Evolutionary conservation across 257 asterid species (phyloP), one percentile per base, ranked within the genome.

Genomic region (Solanum gracilifrons): DNA sequence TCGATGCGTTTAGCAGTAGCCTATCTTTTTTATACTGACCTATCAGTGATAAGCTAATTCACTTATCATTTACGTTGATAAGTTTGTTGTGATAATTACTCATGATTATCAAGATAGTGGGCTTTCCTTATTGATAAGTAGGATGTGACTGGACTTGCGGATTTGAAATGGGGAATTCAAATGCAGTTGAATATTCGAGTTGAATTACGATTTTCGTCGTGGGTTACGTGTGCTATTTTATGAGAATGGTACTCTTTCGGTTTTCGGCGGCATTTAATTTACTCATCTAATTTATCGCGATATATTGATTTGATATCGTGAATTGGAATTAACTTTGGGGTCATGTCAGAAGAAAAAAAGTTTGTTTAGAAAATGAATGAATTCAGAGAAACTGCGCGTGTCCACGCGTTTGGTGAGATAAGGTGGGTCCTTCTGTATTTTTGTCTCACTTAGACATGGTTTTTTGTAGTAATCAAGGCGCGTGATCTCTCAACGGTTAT

Each of bases 1-100:
- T 93, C 96, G 95, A 95, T 94, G 99, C 97, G 93, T 94, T 95
- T 93, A 94, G 95, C 98, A 93, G 95, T 90, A 87, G 94, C 90
- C 93, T 91, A 88, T 93, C 98, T 91, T 91, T 89, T 86, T 91
- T 82, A 91, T 86, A 90, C 95, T 90, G 91, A 90, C 94, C 87
- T 94, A 96, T 95, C 96, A 85, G 64, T 88, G 74, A 95, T 94
- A 92, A 41, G 88, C 0, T 0, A 0, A 0, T 0, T 0, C 0
- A 0, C 89, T 11, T 92, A 91, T 94, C 29, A n/a, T 2, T 0
- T 0, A 0, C 21, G 1, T 0, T 0, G 0, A 0, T 1, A 80
- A 7, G 90, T 23, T 66, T 72, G 86, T 27, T 0, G 0, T 74
- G 87, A 93, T 87, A 91, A 1, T 87, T 0, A 0, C 0, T 0